Evolutionary conservation across 352 stramenopile species (phyloP).

Genomic region (Globisporangium irregulare): DNA sequence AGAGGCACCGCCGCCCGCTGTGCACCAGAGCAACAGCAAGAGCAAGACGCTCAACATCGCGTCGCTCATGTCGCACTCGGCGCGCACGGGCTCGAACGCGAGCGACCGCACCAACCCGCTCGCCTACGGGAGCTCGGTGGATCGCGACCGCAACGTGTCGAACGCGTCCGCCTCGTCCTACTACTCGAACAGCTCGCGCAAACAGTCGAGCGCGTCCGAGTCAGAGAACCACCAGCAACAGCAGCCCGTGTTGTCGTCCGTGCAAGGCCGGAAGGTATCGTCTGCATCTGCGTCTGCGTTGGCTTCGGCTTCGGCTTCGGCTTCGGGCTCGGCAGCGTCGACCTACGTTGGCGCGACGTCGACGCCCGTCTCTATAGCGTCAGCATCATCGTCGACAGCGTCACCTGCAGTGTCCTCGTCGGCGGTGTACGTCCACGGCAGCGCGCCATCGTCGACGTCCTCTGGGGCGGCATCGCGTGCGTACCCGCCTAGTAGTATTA

Average conservation of each 20-base stretch:
- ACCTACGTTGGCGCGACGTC: slow-evolving; percentile 3
- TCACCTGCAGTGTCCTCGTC: not conserved
- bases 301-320: not conserved
- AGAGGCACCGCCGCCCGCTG: not conserved
- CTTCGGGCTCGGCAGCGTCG: not conserved
- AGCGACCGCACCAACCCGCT: slow-evolving; percentile 21
- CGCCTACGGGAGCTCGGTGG: not conserved
- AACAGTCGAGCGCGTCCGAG: slow-evolving; percentile 5
- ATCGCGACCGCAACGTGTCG: slow-evolving; percentile 4
- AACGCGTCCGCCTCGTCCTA: slow-evolving; percentile 6
- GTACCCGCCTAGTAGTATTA: slow-evolving; percentile 22
- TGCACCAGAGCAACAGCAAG: not conserved
- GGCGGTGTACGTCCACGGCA: slow-evolving; percentile 15
- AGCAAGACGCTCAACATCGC: slow-evolving; percentile 28
- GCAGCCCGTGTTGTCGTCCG: not conserved
- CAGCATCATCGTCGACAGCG: not conserved
- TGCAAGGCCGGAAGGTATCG: slow-evolving; percentile 7
- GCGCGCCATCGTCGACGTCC: slow-evolving; percentile 8
- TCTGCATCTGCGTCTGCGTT: not conserved
- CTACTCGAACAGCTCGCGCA: slow-evolving; percentile 6
- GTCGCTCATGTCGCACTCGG: slow-evolving; percentile 23
- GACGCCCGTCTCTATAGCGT: slow-evolving; percentile 3
- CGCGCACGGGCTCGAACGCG: slow-evolving; percentile 16
- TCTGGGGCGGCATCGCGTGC: slow-evolving; percentile 6
- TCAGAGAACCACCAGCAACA: not conserved